Evolutionary conservation across 139 green algal species (phyloP), one percentile per base, ranked within the genome.

Genomic region (Pseudopediastrum boryanum): DNA sequence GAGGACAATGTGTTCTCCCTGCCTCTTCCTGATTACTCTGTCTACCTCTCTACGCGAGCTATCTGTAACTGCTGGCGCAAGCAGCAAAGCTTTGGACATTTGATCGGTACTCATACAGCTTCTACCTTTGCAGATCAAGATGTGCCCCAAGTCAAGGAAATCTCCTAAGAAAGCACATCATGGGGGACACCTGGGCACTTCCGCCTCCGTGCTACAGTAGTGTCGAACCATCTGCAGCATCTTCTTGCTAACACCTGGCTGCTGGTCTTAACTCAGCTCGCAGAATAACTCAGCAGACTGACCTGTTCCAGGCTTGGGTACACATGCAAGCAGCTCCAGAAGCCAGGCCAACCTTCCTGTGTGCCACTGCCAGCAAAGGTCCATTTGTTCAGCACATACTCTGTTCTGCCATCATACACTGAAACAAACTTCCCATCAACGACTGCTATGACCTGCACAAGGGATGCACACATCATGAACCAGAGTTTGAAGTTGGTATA

Each of bases 241-340:
- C n/a, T 33, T 8, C n/a, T 69, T 41, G n/a, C 7, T 29, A 64
- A 35, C 54, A 64, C n/a, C 23, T 4, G 27, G 27, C 27, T 39
- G 27, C 59, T 68, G 59, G 41, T 44, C 7, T 43, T 31, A 27
- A 3, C n/a, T 19, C 25, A 1, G 29, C 59, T 2, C 59, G 42
- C 19, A 31, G 25, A 12, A 16, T 56, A 16, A 27, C 46, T 12
- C 13, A 25, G n/a, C 3, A 48, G 38, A 27, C 43, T 56, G 38
- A 78, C 71, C 71, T 78, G 52, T 41, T 10, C 29, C 13, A n/a
- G n/a, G 21, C n/a, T 59, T 42, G n/a, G 21, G 38, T 58, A 78
- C 2, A 41, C 50, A 51, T 70, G 51, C 71, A 78, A 46, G 71
- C 71, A 78, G 12, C 44, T 48, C 71, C 71, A 68, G 36, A 78